Evolutionary conservation across 176 grass and related monocot species (phyloP).

Genomic region (Metroxylon sagu): DNA sequence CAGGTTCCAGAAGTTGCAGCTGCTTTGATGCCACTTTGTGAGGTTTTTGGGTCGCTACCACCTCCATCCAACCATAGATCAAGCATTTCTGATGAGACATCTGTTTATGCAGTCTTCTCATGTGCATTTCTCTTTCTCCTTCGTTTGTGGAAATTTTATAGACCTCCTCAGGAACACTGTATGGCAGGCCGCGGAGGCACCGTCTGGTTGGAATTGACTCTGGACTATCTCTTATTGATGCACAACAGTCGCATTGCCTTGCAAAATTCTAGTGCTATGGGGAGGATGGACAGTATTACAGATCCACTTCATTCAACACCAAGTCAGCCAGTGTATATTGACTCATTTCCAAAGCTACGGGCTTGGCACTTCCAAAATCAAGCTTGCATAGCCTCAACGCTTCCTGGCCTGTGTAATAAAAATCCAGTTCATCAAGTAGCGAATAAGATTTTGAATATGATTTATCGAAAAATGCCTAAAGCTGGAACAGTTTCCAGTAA

Average conservation of each 20-base stretch:
- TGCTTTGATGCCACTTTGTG: conserved; percentile 91
- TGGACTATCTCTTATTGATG: conserved; percentile 90
- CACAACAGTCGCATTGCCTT: conserved; percentile 51
- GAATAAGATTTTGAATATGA: conserved; percentile 95
- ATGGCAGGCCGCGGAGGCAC: conserved; percentile 75
- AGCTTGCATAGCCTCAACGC: conserved; percentile 91
- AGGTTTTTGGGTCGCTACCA: conserved; percentile 78
- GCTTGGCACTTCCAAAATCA: conserved; percentile 98
- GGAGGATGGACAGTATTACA: conserved; percentile 21
- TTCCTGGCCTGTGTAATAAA: conserved; percentile 79
- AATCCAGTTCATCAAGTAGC: conserved; percentile 87
- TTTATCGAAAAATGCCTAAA: conserved; percentile 79
- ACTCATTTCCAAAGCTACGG: conserved; percentile 87
- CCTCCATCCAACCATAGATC: conserved; percentile 62
- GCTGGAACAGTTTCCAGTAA: conserved; percentile 36
- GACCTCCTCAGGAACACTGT: conserved; percentile 65
- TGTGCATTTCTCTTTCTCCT: conserved; percentile 97
- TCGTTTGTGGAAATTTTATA: conserved; percentile 91
- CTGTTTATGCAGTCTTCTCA: conserved; percentile 89
- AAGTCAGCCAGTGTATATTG: conserved; percentile 66
- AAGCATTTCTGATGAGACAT: conserved; percentile 50
- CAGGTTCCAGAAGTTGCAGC: conserved; percentile 91
- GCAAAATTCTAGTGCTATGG: conserved; percentile 38
- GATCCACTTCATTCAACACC: conserved; percentile 31
- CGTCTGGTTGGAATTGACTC: conserved; percentile 58